These are phyloP conservation scores for Diaporthe sp. DNA, from an alignment of 2,329 filamentous ascomycete species.

Conservation along the genomic window DNA sequence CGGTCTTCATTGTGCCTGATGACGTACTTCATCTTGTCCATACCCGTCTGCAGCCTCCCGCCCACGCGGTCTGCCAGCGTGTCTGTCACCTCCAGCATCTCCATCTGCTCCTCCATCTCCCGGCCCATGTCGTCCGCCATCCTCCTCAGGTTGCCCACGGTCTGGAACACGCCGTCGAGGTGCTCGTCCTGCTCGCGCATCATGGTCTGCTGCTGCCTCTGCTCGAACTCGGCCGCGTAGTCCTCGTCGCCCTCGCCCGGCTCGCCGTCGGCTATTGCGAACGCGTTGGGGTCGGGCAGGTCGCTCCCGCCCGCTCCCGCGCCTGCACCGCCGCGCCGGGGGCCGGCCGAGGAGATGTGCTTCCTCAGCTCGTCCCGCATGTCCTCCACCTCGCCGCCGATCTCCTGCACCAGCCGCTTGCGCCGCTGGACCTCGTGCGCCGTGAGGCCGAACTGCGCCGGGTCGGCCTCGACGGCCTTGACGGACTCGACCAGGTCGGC, in stretches of 20 bases:
- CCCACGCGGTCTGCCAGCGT: slow-evolving; percentile 88
- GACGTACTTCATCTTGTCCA: slow-evolving; percentile 88
- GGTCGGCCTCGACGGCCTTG: slow-evolving; percentile 87
- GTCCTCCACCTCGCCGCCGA: slow-evolving; percentile 88
- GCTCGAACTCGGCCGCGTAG: slow-evolving; percentile 86
- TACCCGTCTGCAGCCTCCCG: slow-evolving; percentile 85
- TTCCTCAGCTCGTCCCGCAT: slow-evolving; percentile 87
- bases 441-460: slow-evolving; percentile 88
- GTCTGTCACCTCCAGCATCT: slow-evolving; percentile 90
- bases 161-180: slow-evolving; percentile 91
- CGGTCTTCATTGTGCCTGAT: slow-evolving; percentile 92
- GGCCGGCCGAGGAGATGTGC: slow-evolving; percentile 58
- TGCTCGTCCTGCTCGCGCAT: slow-evolving; percentile 96
- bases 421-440: slow-evolving; percentile 85
- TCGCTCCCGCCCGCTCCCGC: slow-evolving; percentile 52
- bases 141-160: slow-evolving; percentile 88
- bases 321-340: slow-evolving; percentile 43
- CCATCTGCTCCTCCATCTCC: slow-evolving; percentile 93
- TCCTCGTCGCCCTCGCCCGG: slow-evolving; percentile 65
- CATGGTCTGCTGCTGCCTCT: slow-evolving; percentile 90
- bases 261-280: slow-evolving; percentile 68
- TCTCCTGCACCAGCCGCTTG: slow-evolving; percentile 86
- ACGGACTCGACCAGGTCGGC: slow-evolving; percentile 90
- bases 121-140: slow-evolving; percentile 97
- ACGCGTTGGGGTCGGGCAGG: slow-evolving; percentile 66